These are phyloP conservation scores for Phytophthora pisi DNA, from an alignment of 352 stramenopile genomes.

Conservation along the genomic window DNA sequence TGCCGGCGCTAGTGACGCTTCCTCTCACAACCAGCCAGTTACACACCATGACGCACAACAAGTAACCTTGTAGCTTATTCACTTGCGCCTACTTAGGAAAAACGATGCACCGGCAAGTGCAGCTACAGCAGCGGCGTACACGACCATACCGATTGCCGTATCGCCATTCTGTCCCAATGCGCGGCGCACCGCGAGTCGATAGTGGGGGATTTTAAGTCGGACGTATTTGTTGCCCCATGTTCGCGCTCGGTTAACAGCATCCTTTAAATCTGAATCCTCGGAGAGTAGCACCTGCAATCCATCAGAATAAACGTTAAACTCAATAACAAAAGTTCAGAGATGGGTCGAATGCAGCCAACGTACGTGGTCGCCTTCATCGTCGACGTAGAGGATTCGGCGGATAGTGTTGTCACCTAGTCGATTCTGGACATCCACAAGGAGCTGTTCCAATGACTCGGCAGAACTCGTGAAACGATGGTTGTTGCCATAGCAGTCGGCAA, in stretches of 20 bases:
- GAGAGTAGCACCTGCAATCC: slow-evolving; percentile 69
- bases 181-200: slow-evolving; percentile 49
- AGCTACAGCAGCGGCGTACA: slow-evolving; percentile 76
- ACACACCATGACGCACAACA: slow-evolving; percentile 9
- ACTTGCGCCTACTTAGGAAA: slow-evolving; percentile 77
- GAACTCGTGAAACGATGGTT: slow-evolving; percentile 89
- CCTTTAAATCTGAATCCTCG: slow-evolving; percentile 80
- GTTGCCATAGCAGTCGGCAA: slow-evolving; percentile 80
- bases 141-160: slow-evolving; percentile 71
- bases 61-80: slow-evolving; percentile 2
- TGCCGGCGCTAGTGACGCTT: not conserved
- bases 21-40: not conserved
- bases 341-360: slow-evolving; percentile 23
- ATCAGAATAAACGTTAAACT: slow-evolving; percentile 5
- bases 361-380: slow-evolving; percentile 85
- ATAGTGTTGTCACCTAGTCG: slow-evolving; percentile 80
- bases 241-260: slow-evolving; percentile 75
- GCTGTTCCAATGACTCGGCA: slow-evolving; percentile 69
- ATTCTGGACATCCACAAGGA: slow-evolving; percentile 75
- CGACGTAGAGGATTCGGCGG: slow-evolving; percentile 77
- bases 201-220: slow-evolving; percentile 66
- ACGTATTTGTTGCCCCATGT: slow-evolving; percentile 89
- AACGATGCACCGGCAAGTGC: slow-evolving; percentile 82
- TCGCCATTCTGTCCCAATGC: slow-evolving; percentile 53
- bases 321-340: slow-evolving; percentile 7